Base-by-base conservation (phyloP, 2,329 filamentous ascomycete species). In the Incumbomyces lentus region DNA sequence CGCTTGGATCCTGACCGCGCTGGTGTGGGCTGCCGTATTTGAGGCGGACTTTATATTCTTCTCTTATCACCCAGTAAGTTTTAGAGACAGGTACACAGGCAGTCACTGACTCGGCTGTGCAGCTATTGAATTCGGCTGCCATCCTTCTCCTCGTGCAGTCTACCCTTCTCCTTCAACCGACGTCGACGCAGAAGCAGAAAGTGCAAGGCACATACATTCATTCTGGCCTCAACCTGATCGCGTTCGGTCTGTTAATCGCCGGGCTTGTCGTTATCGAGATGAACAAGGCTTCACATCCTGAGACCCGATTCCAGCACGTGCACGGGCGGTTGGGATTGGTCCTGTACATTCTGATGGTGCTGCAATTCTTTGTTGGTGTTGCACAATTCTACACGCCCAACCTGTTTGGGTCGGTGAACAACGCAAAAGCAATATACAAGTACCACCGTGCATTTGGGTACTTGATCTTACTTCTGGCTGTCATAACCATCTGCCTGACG, bases 141-240 rank as follows among this genome's bases (percentile, higher is more conserved):
- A 64, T 94, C 49, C 72, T 95, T 52, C 72, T 86, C 48, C 72
- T 92, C 58, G 75, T 84, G 14, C 83, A 95, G 71, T 83, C 82
- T 46, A 79, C 89, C 54, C 79, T 96, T 44, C 70, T 92, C 55
- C 76, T 96, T 31, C 92, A 98, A 64, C 92, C 90, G 1, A 95
- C 90, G 0, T 77, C 84, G 57, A 85, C 85, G 0, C 70, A 81
- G 1, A 64, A 72, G 13, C 85, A 95, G 67, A 95, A 95, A 67
- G 66, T 66, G 33, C 56, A 69, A 22, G 79, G 79, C 37, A 76
- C 79, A 14, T 66, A 71, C 55, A 63, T 77, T 39, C 90, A 98
- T 65, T 81, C 80, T 18, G 66, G 69, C 11, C 70, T 95, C 54
- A 87, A 88, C 62, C 65, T 79, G 22, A 36, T 44, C n/a, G 47